A percentile compares a stretch with the other conserved stretches of the same genome.
These are phyloP conservation scores for Biscogniauxia marginata DNA, from an alignment of 2,329 filamentous ascomycete species.

Conservation along the genomic window DNA sequence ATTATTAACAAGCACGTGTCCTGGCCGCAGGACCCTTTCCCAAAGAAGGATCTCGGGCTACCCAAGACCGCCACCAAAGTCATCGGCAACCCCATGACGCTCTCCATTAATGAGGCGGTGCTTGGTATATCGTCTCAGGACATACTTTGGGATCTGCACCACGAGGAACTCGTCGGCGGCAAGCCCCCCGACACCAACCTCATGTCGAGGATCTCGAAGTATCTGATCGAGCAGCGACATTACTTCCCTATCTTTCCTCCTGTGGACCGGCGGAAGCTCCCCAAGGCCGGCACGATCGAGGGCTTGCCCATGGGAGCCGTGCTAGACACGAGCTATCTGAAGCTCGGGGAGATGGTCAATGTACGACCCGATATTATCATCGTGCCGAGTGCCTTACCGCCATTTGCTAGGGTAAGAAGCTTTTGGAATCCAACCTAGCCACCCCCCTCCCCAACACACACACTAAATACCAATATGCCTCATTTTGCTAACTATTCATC, in stretches of 20 bases:
- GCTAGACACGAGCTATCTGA: constrained; percentile 80
- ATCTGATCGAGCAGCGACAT: constrained; percentile 85
- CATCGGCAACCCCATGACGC: constrained; percentile 86
- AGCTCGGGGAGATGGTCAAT: constrained; percentile 87
- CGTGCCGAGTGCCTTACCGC: constrained; percentile 76
- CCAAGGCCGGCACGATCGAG: constrained; percentile 60
- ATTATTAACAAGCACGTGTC: constrained; percentile 68
- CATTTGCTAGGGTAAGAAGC: constrained; percentile 76
- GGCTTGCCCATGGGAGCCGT: constrained; percentile 69
- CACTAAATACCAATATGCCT: neutral
- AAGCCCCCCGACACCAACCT: constrained; percentile 57
- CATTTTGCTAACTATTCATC: constrained; percentile 6
- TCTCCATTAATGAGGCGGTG: constrained; percentile 84
- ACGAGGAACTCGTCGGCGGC: constrained; percentile 66
- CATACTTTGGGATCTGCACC: constrained; percentile 75
- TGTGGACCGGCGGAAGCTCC: constrained; percentile 63
- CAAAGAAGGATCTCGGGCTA: constrained; percentile 70
- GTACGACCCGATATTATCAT: constrained; percentile 83
- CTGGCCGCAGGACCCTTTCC: constrained; percentile 60
- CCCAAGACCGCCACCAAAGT: constrained; percentile 69
- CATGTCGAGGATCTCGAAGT: constrained; percentile 68
- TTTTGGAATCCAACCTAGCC: neutral
- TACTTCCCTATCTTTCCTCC: constrained; percentile 90
- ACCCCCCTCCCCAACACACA: constrained; percentile 5
- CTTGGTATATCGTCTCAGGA: constrained; percentile 83